Base-by-base conservation (phyloP, 2,329 filamentous ascomycete species). In the Diaporthe citrichinensis region DNA sequence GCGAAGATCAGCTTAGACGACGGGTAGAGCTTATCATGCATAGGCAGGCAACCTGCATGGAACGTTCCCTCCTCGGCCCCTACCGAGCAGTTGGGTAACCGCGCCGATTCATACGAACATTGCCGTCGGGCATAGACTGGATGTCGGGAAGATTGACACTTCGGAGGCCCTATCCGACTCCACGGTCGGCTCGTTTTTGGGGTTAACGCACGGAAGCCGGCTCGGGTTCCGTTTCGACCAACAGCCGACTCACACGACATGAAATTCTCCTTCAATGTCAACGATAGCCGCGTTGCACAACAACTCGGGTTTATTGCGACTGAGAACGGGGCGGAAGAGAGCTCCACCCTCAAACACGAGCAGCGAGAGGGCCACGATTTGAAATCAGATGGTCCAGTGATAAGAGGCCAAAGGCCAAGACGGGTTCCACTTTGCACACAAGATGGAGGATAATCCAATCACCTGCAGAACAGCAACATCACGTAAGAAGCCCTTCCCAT, bases 61-160 rank as follows among this genome's bases (percentile, higher is more conserved):
- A 68, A 68, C 65, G 65, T 68, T 68, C 46, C 65, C 65, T 68
- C 23, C 20, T 25, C 65, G 31, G 46, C 15, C 44, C 6, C 41
- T 67, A n/a, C 41, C 62, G 44, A 67, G 5, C 62, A 67, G 23
- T 25, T n/a, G 31, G 44, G 28, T 7, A 53, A 10, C 20, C 46
- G 46, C 8, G 20, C 46, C 46, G 46, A 49, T 49, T n/a, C 20
- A 23, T 10, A n/a, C 17, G 20, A n/a, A 49, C 4, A n/a, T 49
- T 23, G 17, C 46, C 46, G 46, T 49, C 46, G 25, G 39, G 7
- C 25, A 39, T 5, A 59, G 9, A 39, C 31, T 34, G 25, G 61
- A n/a, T n/a, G 41, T 49, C 41, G 41, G 17, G 4, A 9, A 3
- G 12, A 49, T 51, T 25, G 31, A 2, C 20, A 39, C 7, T 12